phyloP scores from a whole-genome alignment of 352 stramenopile species.

The Phytophthora fragariaefolia region DNA sequence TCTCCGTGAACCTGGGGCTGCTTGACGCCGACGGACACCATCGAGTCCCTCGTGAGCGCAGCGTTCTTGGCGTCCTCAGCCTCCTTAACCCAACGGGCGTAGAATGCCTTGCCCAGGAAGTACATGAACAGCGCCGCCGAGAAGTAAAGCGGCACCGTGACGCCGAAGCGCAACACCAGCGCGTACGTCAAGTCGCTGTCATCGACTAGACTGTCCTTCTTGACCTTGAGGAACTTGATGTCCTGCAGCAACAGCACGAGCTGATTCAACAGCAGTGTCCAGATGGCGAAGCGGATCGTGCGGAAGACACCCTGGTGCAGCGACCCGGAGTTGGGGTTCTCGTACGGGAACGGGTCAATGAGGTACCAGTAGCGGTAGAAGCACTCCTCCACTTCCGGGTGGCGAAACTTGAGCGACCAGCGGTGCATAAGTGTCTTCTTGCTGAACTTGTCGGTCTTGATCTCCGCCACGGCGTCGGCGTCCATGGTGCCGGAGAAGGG shows the following conservation, averaged over 20 bases:
- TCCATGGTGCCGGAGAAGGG: constrained; percentile 78
- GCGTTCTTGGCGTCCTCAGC: constrained; percentile 69
- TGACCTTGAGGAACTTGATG: constrained; percentile 80
- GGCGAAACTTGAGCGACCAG: constrained; percentile 74
- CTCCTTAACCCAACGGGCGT: constrained; percentile 71
- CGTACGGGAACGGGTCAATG: constrained; percentile 86
- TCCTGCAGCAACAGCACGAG: constrained; percentile 79
- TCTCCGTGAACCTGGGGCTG: background rate
- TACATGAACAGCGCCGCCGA: constrained; percentile 80
- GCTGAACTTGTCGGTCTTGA: constrained; percentile 79
- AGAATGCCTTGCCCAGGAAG: constrained; percentile 77
- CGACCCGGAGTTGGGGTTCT: constrained; percentile 81
- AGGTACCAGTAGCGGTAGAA: constrained; percentile 89
- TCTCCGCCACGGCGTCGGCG: constrained; percentile 60
- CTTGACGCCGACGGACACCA: constrained; percentile 38
- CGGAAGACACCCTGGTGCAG: constrained; percentile 76
- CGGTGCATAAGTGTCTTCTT: constrained; percentile 69
- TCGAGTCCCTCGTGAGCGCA: constrained; percentile 49
- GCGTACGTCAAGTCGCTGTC: constrained; percentile 63
- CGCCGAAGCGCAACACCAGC: constrained; percentile 66
- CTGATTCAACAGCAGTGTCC: constrained; percentile 73
- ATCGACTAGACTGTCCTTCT: constrained; percentile 57
- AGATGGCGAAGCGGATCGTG: constrained; percentile 80
- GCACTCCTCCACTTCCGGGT: constrained; percentile 77
- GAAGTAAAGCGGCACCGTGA: constrained; percentile 80